These are phyloP conservation scores for Anthracocystis walkeri DNA, from an alignment of 1,284 basidiomycete species.

Conservation along the genomic window DNA sequence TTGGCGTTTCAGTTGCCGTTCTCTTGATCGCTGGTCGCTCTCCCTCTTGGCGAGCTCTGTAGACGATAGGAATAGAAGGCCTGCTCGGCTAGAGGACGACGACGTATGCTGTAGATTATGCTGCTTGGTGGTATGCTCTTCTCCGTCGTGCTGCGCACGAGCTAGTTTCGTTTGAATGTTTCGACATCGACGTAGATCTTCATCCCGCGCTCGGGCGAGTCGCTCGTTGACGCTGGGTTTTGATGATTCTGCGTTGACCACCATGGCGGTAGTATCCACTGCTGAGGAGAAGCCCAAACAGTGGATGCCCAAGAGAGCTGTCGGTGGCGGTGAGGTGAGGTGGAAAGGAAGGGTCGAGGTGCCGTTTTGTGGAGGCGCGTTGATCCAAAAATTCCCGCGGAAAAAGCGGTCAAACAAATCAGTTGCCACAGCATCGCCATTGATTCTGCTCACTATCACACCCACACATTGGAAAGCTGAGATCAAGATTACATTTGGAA, in stretches of 20 bases:
- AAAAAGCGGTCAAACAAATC: slow-evolving; percentile 5
- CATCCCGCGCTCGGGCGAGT: slow-evolving; percentile 30
- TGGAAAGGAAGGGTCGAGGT: neutral
- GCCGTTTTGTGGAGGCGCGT: slow-evolving; percentile 20
- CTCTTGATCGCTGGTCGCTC: slow-evolving; percentile 20
- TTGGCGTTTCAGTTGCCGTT: slow-evolving; percentile 35
- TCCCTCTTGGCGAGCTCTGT: slow-evolving; percentile 34
- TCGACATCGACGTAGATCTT: slow-evolving; percentile 37
- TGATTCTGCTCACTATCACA: neutral
- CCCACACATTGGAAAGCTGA: neutral
- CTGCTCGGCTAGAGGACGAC: slow-evolving; percentile 31
- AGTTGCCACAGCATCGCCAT: neutral
- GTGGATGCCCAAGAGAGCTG: neutral
- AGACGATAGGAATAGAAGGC: slow-evolving; percentile 31
- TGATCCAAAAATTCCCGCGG: neutral
- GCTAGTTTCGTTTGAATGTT: slow-evolving; percentile 38
- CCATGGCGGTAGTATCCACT: neutral
- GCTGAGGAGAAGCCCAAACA: too few species aligned
- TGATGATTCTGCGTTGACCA: slow-evolving; percentile 16
- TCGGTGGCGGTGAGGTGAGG: slow-evolving; percentile 11
- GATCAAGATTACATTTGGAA: slow-evolving; percentile 1
- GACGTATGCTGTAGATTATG: neutral
- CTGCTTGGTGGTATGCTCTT: neutral
- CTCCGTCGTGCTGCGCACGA: slow-evolving; percentile 7
- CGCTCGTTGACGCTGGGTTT: slow-evolving; percentile 37